A percentile compares a stretch with the other conserved stretches of the same genome.
Evolutionary conservation across 108 stramenopile species (phyloP).

Genomic region (Cyclotella distinguenda): DNA sequence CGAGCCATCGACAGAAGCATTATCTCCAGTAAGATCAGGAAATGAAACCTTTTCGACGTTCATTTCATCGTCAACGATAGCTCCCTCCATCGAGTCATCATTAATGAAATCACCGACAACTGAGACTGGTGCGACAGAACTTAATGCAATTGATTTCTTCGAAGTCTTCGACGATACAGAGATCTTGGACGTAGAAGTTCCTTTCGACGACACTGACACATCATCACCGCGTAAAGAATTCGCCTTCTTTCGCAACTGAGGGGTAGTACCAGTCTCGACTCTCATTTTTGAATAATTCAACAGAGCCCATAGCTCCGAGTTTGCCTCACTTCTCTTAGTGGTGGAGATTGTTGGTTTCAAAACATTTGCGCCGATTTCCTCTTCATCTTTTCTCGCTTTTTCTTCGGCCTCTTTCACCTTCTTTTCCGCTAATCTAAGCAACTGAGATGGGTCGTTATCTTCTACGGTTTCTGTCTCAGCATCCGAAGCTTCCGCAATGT

Average conservation of each 20-base stretch:
- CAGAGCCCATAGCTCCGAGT: slow-evolving; percentile 46
- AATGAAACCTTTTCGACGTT: slow-evolving; percentile 15
- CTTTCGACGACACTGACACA: slow-evolving; percentile 16
- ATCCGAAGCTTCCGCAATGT: slow-evolving; percentile 5
- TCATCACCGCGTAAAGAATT: slow-evolving; percentile 7
- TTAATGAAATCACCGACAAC: slow-evolving; percentile 18
- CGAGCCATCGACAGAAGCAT: slow-evolving; percentile 37
- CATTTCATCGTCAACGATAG: background rate
- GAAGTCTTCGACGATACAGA: slow-evolving; percentile 39
- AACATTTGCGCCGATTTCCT: slow-evolving; percentile 19
- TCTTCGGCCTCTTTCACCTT: slow-evolving; percentile 40
- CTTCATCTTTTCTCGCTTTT: slow-evolving; percentile 39
- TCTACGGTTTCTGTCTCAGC: background rate
- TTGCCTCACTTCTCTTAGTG: slow-evolving; percentile 29
- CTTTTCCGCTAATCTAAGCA: slow-evolving; percentile 26
- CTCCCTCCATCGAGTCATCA: background rate
- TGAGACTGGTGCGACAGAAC: slow-evolving; percentile 1
- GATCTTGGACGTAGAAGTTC: slow-evolving; percentile 14
- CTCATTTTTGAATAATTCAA: slow-evolving; percentile 48
- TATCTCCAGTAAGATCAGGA: slow-evolving; percentile 27
- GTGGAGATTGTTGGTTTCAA: slow-evolving; percentile 31
- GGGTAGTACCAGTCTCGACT: slow-evolving; percentile 40
- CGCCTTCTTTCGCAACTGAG: slow-evolving; percentile 32
- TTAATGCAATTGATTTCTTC: slow-evolving; percentile 23
- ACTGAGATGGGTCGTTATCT: slow-evolving; percentile 15